phyloP scores from a whole-genome alignment of 2,329 filamentous ascomycete species.

The Aureobasidium sp. region DNA sequence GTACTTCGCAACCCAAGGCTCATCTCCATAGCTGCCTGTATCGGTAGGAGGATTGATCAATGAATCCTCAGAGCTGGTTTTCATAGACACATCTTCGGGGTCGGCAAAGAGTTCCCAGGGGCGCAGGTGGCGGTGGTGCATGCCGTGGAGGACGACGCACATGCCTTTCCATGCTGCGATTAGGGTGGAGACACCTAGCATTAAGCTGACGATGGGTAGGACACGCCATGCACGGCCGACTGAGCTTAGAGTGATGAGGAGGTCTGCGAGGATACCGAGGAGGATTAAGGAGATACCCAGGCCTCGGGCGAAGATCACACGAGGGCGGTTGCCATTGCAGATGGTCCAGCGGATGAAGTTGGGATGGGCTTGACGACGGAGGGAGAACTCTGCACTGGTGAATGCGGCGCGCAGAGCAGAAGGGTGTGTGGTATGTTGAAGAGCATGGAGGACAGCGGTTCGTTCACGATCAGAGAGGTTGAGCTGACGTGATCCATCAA shows the following conservation, averaged over 20 bases:
- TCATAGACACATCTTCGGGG: slow-evolving; percentile 31
- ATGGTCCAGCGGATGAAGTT: slow-evolving; percentile 82
- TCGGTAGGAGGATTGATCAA: slow-evolving; percentile 44
- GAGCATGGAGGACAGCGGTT: slow-evolving; percentile 54
- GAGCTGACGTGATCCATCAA: slow-evolving; percentile 58
- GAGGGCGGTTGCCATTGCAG: slow-evolving; percentile 69
- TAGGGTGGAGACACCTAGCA: slow-evolving; percentile 62
- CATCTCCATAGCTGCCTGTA: slow-evolving; percentile 59
- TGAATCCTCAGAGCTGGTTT: slow-evolving; percentile 23
- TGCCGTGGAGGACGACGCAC: slow-evolving; percentile 66
- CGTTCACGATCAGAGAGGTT: slow-evolving; percentile 62
- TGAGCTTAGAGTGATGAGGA: slow-evolving; percentile 58
- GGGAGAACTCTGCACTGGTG: slow-evolving; percentile 55
- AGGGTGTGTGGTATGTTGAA: slow-evolving; percentile 69
- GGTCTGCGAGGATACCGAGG: slow-evolving; percentile 47
- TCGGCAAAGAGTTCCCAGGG: slow-evolving; percentile 63
- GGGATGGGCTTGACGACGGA: slow-evolving; percentile 68
- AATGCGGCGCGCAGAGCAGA: slow-evolving; percentile 56
- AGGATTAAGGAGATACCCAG: slow-evolving; percentile 55
- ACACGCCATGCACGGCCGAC: slow-evolving; percentile 59
- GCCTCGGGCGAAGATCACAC: slow-evolving; percentile 59
- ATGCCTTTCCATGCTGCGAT: slow-evolving; percentile 70
- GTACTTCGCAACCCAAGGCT: slow-evolving; percentile 68
- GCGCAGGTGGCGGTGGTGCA: slow-evolving; percentile 67
- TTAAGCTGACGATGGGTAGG: slow-evolving; percentile 56